These are phyloP conservation scores for Biscutella laevigata DNA, from an alignment of 441 rosid genomes.

Conservation along the genomic window DNA sequence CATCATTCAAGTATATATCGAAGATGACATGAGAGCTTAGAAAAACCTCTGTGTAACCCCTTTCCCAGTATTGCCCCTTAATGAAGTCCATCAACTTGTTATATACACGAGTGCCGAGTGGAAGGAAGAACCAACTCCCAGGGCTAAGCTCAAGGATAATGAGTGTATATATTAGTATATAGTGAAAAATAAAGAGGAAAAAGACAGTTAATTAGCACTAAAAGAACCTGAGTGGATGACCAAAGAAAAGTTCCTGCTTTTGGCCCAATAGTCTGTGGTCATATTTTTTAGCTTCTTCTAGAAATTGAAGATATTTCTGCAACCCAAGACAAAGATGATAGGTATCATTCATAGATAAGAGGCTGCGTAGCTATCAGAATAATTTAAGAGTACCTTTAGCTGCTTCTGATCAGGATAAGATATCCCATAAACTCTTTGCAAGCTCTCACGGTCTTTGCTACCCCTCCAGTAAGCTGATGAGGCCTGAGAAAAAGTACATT, in stretches of 20 bases:
- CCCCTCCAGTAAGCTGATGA: conserved; percentile 98
- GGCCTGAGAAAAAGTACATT: conserved; percentile 49
- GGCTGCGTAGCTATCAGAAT: background rate
- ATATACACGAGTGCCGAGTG: conserved; percentile 81
- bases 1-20: conserved; percentile 8
- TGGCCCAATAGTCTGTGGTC: conserved; percentile 82
- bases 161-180: conserved; percentile 12
- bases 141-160: conserved; percentile 49
- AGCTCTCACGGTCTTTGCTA: conserved; percentile 74
- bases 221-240: conserved; percentile 68
- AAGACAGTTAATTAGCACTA: background rate
- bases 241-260: conserved; percentile 93
- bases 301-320: conserved; percentile 60
- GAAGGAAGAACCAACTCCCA: conserved; percentile 98
- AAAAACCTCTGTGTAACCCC: conserved; percentile 90
- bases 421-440: conserved; percentile 96
- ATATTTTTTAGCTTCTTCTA: conserved; percentile 90
- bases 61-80: conserved; percentile 55
- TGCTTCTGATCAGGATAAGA: conserved; percentile 89
- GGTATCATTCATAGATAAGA: background rate
- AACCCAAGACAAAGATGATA: conserved; percentile 15
- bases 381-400: conserved; percentile 49
- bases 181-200: conserved; percentile 5
- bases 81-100: conserved; percentile 79
- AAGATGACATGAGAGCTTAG: conserved; percentile 8